These are phyloP conservation scores for Sporothrix brasiliensis DNA, from an alignment of 2,329 filamentous ascomycete genomes.

Conservation along the genomic window DNA sequence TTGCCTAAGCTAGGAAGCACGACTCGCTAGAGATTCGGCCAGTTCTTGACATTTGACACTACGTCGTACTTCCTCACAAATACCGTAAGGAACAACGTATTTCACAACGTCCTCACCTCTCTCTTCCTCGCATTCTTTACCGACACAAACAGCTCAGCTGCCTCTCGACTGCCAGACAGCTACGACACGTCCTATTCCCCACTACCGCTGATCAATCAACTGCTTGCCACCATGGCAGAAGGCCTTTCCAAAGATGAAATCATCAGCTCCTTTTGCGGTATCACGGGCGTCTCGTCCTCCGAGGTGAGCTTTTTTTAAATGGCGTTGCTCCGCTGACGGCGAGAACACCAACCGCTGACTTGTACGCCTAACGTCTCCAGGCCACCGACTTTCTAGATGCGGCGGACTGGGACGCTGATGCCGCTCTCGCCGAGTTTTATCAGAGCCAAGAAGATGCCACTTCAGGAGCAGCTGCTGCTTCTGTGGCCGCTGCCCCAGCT, in stretches of 20 bases:
- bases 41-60: background rate
- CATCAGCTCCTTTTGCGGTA: conserved; percentile 34
- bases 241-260: conserved; percentile 33
- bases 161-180: background rate
- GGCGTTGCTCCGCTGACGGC: too few relatives aligned
- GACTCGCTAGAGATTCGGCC: background rate
- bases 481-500: conserved; percentile 50
- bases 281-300: conserved; percentile 33
- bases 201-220: background rate
- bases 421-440: conserved; percentile 66
- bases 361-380: background rate
- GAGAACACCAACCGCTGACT: background rate
- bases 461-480: conserved; percentile 47
- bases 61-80: background rate
- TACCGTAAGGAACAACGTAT: background rate
- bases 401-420: conserved; percentile 67
- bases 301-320: background rate
- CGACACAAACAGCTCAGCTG: background rate
- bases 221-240: conserved; percentile 29
- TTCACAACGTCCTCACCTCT: background rate
- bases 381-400: conserved; percentile 67
- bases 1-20: conserved; percentile 18
- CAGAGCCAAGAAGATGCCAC: conserved; percentile 57
- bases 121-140: background rate
- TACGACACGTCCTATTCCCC: background rate